phyloP scores from a whole-genome alignment of 371 early-diverging fungal genomes.

The Syncephalastrum contaminatum region DNA sequence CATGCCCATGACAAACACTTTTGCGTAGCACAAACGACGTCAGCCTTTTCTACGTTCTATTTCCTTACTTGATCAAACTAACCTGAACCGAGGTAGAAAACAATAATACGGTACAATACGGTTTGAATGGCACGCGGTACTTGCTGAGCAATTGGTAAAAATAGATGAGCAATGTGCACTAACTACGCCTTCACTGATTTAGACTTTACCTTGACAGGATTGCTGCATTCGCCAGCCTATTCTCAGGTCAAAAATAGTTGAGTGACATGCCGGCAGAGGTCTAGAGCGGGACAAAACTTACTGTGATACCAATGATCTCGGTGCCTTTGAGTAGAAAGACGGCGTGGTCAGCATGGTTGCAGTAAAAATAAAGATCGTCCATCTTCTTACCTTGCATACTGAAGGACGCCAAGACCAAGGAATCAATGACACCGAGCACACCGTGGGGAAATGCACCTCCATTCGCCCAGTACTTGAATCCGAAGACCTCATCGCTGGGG shows the following conservation, averaged over 20 bases:
- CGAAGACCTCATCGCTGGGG: conserved; percentile 52
- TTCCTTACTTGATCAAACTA: conserved; percentile 7
- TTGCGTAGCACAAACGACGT: conserved; percentile 1
- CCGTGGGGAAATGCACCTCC: conserved; percentile 76
- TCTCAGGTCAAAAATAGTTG: not conserved
- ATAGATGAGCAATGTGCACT: not conserved
- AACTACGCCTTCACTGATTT: not conserved
- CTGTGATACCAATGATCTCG: conserved; percentile 66
- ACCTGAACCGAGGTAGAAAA: conserved; percentile 59
- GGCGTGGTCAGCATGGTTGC: not conserved
- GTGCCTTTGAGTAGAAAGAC: conserved; percentile 51
- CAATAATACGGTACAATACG: conserved; percentile 64
- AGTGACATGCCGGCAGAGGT: not conserved
- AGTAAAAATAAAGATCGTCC: not conserved
- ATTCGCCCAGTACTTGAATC: conserved; percentile 72
- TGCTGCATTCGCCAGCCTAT: conserved; percentile 50
- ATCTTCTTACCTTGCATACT: conserved; percentile 28
- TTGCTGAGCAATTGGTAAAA: conserved; percentile 3
- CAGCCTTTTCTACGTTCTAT: not conserved
- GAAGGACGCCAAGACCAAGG: conserved; percentile 73
- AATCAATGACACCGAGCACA: conserved; percentile 65
- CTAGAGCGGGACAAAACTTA: not conserved
- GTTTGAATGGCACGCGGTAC: conserved; percentile 49
- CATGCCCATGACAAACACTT: conserved; percentile 64
- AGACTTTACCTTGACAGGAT: conserved; percentile 50